Evolutionary conservation across 1,284 basidiomycete genomes (phyloP).

Genomic region (Marasmius oreades): DNA sequence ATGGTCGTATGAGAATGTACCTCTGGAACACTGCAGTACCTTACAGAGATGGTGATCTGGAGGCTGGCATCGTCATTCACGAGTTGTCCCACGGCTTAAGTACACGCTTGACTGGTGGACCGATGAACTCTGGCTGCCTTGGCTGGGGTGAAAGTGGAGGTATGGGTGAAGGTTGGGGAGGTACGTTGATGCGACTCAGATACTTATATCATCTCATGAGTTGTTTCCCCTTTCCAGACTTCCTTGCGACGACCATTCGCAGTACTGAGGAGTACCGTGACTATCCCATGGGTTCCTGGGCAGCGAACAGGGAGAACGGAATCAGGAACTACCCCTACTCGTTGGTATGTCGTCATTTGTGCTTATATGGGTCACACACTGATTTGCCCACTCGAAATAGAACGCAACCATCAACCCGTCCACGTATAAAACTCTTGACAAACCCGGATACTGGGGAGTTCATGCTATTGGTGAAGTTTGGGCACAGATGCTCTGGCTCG

Average conservation of each 20-base stretch:
- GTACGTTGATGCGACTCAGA: conserved; percentile 27
- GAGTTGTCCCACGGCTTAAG: conserved; percentile 88
- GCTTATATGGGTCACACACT: background rate
- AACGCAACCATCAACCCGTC: conserved; percentile 82
- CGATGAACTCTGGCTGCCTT: conserved; percentile 88
- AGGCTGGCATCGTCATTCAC: conserved; percentile 92
- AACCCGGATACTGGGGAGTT: conserved; percentile 88
- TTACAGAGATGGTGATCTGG: conserved; percentile 92
- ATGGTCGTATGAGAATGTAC: conserved; percentile 95
- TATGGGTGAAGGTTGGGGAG: conserved; percentile 95
- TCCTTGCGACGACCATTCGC: conserved; percentile 82
- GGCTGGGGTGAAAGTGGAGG: conserved; percentile 96
- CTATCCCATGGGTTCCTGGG: conserved; percentile 94
- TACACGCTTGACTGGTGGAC: conserved; percentile 92
- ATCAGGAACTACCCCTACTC: conserved; percentile 91
- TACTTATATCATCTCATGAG: conserved; percentile 1
- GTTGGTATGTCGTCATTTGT: conserved; percentile 36
- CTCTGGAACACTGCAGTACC: conserved; percentile 89
- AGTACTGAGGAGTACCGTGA: conserved; percentile 70
- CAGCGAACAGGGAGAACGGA: conserved; percentile 72
- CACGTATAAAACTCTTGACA: conserved; percentile 95
- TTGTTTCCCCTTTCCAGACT: conserved; percentile 44
- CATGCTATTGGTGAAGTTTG: conserved; percentile 95
- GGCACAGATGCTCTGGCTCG: conserved; percentile 91
- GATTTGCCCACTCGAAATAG: conserved; percentile 21